A percentile compares a stretch with the other conserved stretches of the same genome.
Conservation (phyloP, 225 moss, liverwort and hornwort genomes). For the Lunularia cruciata region DNA sequence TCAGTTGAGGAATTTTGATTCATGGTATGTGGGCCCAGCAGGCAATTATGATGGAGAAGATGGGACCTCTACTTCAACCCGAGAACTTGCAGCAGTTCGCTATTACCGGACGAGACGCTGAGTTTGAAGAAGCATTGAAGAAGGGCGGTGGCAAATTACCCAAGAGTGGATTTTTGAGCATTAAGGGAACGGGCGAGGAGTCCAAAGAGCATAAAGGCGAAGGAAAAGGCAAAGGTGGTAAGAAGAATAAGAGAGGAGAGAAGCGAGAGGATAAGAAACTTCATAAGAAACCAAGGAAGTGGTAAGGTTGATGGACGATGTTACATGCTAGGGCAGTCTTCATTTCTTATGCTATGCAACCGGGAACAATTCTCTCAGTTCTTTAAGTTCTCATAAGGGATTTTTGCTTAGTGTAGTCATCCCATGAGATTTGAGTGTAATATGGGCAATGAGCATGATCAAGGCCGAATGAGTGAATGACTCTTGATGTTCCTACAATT, state of each 20-base stretch:
- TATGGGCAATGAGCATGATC: neutral
- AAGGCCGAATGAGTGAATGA: no score
- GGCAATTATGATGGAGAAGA: constrained; percentile 63
- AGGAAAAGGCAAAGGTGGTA: constrained; percentile 12
- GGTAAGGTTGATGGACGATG: no score
- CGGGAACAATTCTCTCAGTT: neutral
- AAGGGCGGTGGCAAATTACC: constrained; percentile 62
- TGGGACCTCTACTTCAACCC: constrained; percentile 66
- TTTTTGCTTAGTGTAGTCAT: neutral
- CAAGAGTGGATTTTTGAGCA: constrained; percentile 68
- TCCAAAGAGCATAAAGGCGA: constrained; percentile 15
- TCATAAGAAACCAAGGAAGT: constrained; percentile 17
- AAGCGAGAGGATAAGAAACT: constrained; percentile 17
- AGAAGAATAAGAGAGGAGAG: constrained; percentile 29
- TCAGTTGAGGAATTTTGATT: neutral
- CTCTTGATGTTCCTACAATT: no score
- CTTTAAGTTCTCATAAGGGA: constrained; percentile 1
- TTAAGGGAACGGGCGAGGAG: constrained; percentile 40
- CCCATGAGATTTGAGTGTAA: constrained; percentile 7
- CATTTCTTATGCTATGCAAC: neutral
- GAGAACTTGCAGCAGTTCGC: constrained; percentile 86
- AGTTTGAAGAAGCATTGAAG: constrained; percentile 83
- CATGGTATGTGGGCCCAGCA: constrained; percentile 19
- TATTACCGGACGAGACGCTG: constrained; percentile 70
- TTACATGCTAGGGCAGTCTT: no score